Evolutionary conservation across 2,329 filamentous ascomycete species (phyloP), one percentile per base, ranked within the genome.

Genomic region (Dactylellina cionopaga): DNA sequence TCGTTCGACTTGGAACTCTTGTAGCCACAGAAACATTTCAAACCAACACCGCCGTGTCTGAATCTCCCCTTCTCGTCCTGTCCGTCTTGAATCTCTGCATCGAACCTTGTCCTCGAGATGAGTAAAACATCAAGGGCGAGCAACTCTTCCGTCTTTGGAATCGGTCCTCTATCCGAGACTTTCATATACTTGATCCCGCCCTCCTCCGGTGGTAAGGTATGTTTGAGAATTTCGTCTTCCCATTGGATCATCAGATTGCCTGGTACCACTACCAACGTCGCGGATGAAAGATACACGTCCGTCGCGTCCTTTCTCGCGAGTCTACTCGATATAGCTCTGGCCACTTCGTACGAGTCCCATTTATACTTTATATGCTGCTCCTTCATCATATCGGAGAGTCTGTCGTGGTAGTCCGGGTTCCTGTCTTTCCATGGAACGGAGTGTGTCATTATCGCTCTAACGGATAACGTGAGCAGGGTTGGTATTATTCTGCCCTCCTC

Each of bases 201-300:
- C 3, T 78, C 75, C 31, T 84, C 79, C 0, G 92, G 90, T 0
- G 46, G 59, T 13, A 54, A 37, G 2, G 59, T 64, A 77, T 97
- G 94, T 77, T 92, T 92, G 1, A 83, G 79, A 9, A 97, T 92
- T 77, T 97, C 92, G 9, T 87, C 84, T 58, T 86, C 83, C 94
- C 94, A 97, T 79, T 98, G 94, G 58, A 89, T 85, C 2, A 96
- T 83, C 22, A 97, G 83, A 77, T 97, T 97, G 11, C 88, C 84
- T 0, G 94, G 94, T 0, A 93, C 92, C 27, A 97, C 86, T 15
- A 96, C 83, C 2, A 98, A 82, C 0, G 90, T 96, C 0, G 86
- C 86, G 25, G 86, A 84, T 71, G 88, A 91, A 5, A 95, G 82
- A 24, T 83, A 85, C 2, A 96, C 59, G 37, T 74, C 62, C 79